Conservation (phyloP, 2,329 filamentous ascomycete genomes). For the Colletotrichum tropicale region DNA sequence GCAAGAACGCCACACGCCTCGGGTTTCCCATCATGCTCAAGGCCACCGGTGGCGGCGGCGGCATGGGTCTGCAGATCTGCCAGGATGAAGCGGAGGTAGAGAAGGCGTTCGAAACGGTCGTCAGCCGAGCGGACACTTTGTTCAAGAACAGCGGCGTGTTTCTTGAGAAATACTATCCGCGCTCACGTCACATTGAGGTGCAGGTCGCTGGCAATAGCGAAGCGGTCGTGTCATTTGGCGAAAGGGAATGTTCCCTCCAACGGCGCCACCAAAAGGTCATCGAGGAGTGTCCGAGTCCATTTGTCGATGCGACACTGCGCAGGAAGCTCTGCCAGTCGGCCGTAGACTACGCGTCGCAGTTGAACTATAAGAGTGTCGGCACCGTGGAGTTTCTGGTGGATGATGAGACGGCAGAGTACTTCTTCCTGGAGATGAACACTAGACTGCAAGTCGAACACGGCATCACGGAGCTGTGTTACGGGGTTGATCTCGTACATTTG, state of each 20-base stretch:
- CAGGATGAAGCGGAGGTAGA: constrained; percentile 52
- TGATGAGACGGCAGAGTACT: constrained; percentile 33
- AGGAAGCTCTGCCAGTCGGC: constrained; percentile 36
- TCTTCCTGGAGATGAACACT: constrained; percentile 49
- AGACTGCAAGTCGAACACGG: constrained; percentile 80
- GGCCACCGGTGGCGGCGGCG: constrained; percentile 66
- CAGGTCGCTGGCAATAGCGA: constrained; percentile 49
- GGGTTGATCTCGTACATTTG: constrained; percentile 2
- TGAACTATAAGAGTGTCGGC: constrained; percentile 40
- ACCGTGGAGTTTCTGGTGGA: constrained; percentile 46
- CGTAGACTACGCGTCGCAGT: constrained; percentile 27
- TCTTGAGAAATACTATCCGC: constrained; percentile 66
- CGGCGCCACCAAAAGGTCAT: constrained; percentile 48
- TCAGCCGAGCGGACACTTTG: constrained; percentile 58
- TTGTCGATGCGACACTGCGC: constrained; percentile 31
- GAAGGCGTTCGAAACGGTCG: constrained; percentile 57
- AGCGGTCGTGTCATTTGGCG: constrained; percentile 36
- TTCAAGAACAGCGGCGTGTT: constrained; percentile 68
- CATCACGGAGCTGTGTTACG: constrained; percentile 27
- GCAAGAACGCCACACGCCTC: constrained; percentile 41
- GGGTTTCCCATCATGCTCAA: constrained; percentile 59
- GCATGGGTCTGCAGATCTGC: constrained; percentile 67
- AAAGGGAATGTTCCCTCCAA: constrained; percentile 51
- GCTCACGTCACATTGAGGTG: constrained; percentile 47
- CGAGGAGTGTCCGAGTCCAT: constrained; percentile 40